Evolutionary conservation across 345 rosid species (phyloP).

Genomic region (Carallia brachiata): DNA sequence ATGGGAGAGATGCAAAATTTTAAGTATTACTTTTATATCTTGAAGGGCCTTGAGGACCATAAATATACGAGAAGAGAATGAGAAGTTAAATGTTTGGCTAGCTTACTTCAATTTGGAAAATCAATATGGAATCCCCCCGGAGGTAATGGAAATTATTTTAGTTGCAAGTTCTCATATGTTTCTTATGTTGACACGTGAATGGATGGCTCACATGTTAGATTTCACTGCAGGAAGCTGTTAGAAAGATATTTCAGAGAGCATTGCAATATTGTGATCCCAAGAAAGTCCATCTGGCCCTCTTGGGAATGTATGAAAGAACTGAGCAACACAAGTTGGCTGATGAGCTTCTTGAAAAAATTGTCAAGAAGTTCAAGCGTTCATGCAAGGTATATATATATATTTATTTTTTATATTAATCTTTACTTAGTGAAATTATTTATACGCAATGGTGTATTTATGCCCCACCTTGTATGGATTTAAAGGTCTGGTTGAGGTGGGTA

Average conservation of each 20-base stretch:
- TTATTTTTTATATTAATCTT: slow-evolving; percentile 1
- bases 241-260: slow-evolving; percentile 79
- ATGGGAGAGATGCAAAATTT: background rate
- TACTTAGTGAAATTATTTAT: no score
- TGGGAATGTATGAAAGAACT: slow-evolving; percentile 83
- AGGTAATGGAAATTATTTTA: slow-evolving; percentile 43
- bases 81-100: slow-evolving; percentile 93
- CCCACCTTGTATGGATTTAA: slow-evolving; percentile 9
- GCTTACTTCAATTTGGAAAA: slow-evolving; percentile 96
- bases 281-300: slow-evolving; percentile 73
- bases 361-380: slow-evolving; percentile 84
- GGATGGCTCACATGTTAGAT: background rate
- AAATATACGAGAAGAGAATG: slow-evolving; percentile 83
- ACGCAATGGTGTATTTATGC: background rate
- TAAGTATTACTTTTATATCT: slow-evolving; percentile 1
- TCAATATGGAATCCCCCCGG: slow-evolving; percentile 86
- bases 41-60: slow-evolving; percentile 90
- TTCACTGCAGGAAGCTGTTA: slow-evolving; percentile 72
- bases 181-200: background rate
- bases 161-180: background rate
- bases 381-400: slow-evolving; percentile 58
- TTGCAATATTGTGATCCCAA: slow-evolving; percentile 82
- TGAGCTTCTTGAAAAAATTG: slow-evolving; percentile 72
- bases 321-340: slow-evolving; percentile 69
- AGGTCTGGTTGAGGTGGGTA: slow-evolving; percentile 80